These are phyloP conservation scores for Wallacemonas sp. DNA, from an alignment of 208 protist genomes.

Conservation along the genomic window DNA sequence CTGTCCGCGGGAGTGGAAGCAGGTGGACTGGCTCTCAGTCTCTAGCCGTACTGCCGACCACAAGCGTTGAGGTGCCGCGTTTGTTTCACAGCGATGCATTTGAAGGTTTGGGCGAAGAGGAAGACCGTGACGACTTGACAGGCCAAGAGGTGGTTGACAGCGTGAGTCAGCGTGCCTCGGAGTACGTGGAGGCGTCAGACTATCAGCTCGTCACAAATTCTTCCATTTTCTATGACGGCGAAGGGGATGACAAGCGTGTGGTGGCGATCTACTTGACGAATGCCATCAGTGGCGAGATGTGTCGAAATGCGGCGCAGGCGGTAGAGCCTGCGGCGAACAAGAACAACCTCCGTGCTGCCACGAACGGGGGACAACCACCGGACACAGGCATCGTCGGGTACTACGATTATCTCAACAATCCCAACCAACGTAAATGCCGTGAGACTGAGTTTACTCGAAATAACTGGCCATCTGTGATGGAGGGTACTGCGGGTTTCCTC, in stretches of 20 bases:
- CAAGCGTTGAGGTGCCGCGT: not conserved
- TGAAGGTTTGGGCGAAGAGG: not conserved
- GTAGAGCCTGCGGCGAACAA: constrained; percentile 72
- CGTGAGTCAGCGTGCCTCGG: constrained; percentile 18
- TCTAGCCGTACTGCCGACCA: not conserved
- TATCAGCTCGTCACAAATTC: constrained; percentile 66
- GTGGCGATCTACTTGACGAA: constrained; percentile 68
- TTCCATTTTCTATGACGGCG: constrained; percentile 50
- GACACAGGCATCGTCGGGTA: constrained; percentile 89
- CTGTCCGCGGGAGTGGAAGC: not conserved
- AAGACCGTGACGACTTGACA: constrained; percentile 40
- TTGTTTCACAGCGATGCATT: constrained; percentile 4
- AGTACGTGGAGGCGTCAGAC: constrained; percentile 63
- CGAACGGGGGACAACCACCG: constrained; percentile 82
- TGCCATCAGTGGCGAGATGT: constrained; percentile 50
- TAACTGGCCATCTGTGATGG: constrained; percentile 48
- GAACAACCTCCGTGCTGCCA: constrained; percentile 68
- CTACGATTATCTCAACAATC: constrained; percentile 91
- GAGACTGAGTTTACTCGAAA: constrained; percentile 82
- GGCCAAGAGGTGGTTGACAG: constrained; percentile 72
- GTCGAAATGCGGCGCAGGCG: constrained; percentile 40
- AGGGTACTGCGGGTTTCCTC: constrained; percentile 52
- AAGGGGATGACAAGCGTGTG: constrained; percentile 45
- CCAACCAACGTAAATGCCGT: constrained; percentile 77
- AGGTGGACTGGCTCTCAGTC: not conserved